These are phyloP conservation scores for Purpureocillium takamizusanense DNA, from an alignment of 2,329 filamentous ascomycete genomes.

Conservation along the genomic window DNA sequence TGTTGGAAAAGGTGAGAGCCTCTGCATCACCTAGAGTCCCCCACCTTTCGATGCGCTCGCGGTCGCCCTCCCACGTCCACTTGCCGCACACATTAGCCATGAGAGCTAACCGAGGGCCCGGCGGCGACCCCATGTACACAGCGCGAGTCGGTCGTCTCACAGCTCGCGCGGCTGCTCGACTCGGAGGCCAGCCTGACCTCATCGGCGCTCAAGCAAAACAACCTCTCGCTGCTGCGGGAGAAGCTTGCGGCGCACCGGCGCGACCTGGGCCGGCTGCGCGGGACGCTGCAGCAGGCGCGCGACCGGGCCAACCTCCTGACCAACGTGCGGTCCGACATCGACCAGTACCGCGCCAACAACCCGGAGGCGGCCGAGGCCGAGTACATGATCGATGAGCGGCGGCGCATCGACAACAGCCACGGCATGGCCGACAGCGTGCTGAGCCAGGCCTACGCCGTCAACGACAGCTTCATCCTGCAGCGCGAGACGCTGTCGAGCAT, in stretches of 20 bases:
- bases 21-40: no score
- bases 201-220: conserved; percentile 94
- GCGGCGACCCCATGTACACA: conserved; percentile 24
- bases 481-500: conserved; percentile 82
- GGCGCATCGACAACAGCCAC: conserved; percentile 80
- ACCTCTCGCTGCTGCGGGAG: conserved; percentile 83
- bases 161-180: conserved; percentile 83
- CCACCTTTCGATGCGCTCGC: no score
- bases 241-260: conserved; percentile 79
- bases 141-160: conserved; percentile 73
- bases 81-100: no score
- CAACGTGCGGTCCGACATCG: conserved; percentile 86
- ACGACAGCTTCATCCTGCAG: conserved; percentile 82
- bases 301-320: conserved; percentile 84
- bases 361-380: conserved; percentile 80
- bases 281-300: conserved; percentile 66
- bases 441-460: conserved; percentile 92
- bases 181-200: conserved; percentile 80
- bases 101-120: not conserved
- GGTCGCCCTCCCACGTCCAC: no score
- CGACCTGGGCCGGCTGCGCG: conserved; percentile 68
- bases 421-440: conserved; percentile 83
- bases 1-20: conserved; percentile 66
- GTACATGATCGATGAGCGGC: conserved; percentile 91
- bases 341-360: conserved; percentile 75